Conservation (phyloP, 371 early-diverging fungal species). For the Cokeromyces recurvatus region DNA sequence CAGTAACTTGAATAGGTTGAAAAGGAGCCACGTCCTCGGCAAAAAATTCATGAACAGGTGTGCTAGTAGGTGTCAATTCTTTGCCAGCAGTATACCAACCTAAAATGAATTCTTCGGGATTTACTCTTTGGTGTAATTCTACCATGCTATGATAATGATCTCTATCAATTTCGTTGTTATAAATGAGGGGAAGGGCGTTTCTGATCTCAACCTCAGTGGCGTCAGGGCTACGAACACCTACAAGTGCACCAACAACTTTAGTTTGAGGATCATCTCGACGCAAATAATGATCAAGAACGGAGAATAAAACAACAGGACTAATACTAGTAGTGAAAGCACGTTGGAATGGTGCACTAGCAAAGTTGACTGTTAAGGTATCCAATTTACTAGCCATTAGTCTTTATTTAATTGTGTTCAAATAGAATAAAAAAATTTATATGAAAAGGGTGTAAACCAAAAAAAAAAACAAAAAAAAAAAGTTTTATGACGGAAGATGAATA, state of each 20-base stretch:
- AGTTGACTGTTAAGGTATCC: constrained; percentile 39
- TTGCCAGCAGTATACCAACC: constrained; percentile 91
- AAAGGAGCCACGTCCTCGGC: constrained; percentile 76
- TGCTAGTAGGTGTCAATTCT: constrained; percentile 68
- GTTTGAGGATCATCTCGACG: constrained; percentile 80
- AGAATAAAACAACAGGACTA: constrained; percentile 87
- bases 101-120: constrained; percentile 85
- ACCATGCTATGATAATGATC: constrained; percentile 86
- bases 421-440: too few species aligned
- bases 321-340: constrained; percentile 60
- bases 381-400: constrained; percentile 19
- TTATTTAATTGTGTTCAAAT: too few species aligned
- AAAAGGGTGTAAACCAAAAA: too few species aligned
- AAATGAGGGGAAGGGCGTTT: constrained; percentile 84
- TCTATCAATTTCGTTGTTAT: constrained; percentile 76
- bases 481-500: too few species aligned
- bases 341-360: constrained; percentile 45
- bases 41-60: constrained; percentile 86
- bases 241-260: constrained; percentile 85
- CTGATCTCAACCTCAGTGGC: constrained; percentile 84
- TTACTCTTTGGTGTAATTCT: constrained; percentile 82
- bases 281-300: constrained; percentile 87
- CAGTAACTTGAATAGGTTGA: constrained; percentile 80
- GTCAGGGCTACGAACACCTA: constrained; percentile 82
- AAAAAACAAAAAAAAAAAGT: too few species aligned